Conservation (phyloP, 352 stramenopile species). For the Salisapilia sapeloensis region DNA sequence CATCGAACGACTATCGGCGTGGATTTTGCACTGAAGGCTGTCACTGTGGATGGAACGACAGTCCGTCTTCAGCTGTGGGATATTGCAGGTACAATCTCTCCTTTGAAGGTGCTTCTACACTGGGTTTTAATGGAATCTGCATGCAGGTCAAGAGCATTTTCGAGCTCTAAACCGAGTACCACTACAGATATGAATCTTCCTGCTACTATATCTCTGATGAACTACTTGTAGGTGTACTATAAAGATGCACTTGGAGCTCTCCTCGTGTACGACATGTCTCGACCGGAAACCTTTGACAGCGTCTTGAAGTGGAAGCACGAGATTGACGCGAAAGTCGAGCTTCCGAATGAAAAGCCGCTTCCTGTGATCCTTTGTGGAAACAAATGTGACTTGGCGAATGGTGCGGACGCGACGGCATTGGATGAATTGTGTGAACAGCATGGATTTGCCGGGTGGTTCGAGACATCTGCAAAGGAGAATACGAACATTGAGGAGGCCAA, state of each 20-base stretch:
- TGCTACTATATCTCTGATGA: background rate
- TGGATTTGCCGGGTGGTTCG: constrained; percentile 85
- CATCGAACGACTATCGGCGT: constrained; percentile 87
- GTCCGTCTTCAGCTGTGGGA: constrained; percentile 89
- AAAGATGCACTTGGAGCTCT: constrained; percentile 83
- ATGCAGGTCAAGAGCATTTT: constrained; percentile 81
- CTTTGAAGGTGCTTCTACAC: background rate
- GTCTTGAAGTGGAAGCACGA: constrained; percentile 86
- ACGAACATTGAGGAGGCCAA: constrained; percentile 82
- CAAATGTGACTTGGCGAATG: constrained; percentile 82
- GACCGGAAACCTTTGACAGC: constrained; percentile 84
- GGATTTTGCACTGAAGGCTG: constrained; percentile 85
- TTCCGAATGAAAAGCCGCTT: constrained; percentile 82
- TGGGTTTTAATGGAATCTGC: background rate
- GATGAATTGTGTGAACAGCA: constrained; percentile 82
- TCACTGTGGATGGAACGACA: constrained; percentile 73
- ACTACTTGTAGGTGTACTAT: constrained; percentile 72
- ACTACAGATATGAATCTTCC: constrained; percentile 1
- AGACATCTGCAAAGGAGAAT: constrained; percentile 87
- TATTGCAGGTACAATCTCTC: constrained; percentile 38
- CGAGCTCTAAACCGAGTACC: constrained; percentile 76
- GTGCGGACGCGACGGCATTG: constrained; percentile 59
- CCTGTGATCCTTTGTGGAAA: constrained; percentile 87
- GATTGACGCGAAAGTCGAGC: constrained; percentile 84
- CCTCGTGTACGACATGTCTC: constrained; percentile 87